These are phyloP conservation scores for Eimeria zaria DNA, from an alignment of 169 alveolate species.

Conservation along the genomic window DNA sequence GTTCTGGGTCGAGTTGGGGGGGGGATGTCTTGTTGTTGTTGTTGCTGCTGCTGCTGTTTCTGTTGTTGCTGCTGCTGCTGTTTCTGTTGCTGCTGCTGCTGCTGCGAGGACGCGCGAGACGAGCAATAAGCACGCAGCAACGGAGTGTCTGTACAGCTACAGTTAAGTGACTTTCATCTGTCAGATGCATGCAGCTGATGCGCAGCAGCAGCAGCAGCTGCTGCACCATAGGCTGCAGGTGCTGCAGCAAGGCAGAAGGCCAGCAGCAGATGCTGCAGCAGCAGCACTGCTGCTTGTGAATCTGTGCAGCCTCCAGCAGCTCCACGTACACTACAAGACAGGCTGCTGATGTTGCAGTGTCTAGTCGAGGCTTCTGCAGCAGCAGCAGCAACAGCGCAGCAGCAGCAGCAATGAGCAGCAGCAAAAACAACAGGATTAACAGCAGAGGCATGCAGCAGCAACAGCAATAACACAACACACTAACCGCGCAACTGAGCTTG, in stretches of 20 bases:
- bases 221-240: constrained; percentile 44
- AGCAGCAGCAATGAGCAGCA: background rate
- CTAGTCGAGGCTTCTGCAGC: constrained; percentile 32
- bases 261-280: constrained; percentile 58
- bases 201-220: constrained; percentile 75
- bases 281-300: constrained; percentile 60
- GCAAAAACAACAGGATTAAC: background rate
- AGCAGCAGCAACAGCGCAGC: constrained; percentile 20
- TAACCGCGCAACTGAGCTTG: no score
- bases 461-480: background rate
- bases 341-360: constrained; percentile 20
- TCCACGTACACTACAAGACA: constrained; percentile 40
- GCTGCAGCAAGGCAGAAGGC: constrained; percentile 47
- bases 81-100: constrained; percentile 23
- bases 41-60: constrained; percentile 16
- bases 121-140: constrained; percentile 51
- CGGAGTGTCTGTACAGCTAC: constrained; percentile 66
- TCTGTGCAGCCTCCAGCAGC: constrained; percentile 39
- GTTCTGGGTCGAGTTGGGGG: background rate
- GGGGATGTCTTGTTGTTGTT: background rate
- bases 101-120: constrained; percentile 54
- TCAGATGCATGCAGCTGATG: constrained; percentile 48
- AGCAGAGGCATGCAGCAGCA: background rate
- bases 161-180: constrained; percentile 16
- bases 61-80: no score